Base-by-base conservation (phyloP, 2,329 filamentous ascomycete genomes). In the Fusarium pininemorale region DNA sequence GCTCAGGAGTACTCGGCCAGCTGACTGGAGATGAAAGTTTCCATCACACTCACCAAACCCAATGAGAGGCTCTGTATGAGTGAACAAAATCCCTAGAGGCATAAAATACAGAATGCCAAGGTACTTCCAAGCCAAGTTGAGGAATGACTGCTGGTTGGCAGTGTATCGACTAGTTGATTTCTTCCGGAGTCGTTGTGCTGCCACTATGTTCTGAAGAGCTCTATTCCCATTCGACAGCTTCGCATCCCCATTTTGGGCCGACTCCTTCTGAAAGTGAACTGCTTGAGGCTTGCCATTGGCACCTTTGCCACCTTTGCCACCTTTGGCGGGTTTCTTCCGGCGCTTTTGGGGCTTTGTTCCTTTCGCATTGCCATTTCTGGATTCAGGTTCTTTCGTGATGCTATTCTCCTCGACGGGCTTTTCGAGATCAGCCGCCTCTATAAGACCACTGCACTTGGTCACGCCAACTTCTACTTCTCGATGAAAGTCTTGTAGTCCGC, bases 1-100 rank as follows among this genome's bases (percentile, higher is more conserved):
- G 50, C 63, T 68, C 15, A 63, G 50, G n/a, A 79, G 28, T 35
- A 73, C 53, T 28, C 72, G 76, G 7, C 51, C 61, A 41, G 56
- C 24, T 63, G 45, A 59, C 38, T 55, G 53, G 35, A 57, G 30
- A 37, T 26, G n/a, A 20, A 15, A 30, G 22, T 45, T 41, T n/a
- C 32, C 54, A 12, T 18, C 32, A 37, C 26, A 26, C 20, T 45
- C 18, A 10, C 47, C 45, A 20, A 68, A 30, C 13, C 50, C 58
- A 32, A 66, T 47, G 22, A 72, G 22, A 16, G 22, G 48, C 15
- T 59, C 24, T 22, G 41, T 28, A 30, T 48, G 42, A 45, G 66
- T 73, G n/a, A 69, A 63, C 26, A 73, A 32, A 16, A 60, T 41
- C 16, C 42, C 20, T 30, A 73, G 35, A 38, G 54, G 48, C 16